These are phyloP conservation scores for Quillaja saponaria DNA, from an alignment of 306 rosid species.

Conservation along the genomic window DNA sequence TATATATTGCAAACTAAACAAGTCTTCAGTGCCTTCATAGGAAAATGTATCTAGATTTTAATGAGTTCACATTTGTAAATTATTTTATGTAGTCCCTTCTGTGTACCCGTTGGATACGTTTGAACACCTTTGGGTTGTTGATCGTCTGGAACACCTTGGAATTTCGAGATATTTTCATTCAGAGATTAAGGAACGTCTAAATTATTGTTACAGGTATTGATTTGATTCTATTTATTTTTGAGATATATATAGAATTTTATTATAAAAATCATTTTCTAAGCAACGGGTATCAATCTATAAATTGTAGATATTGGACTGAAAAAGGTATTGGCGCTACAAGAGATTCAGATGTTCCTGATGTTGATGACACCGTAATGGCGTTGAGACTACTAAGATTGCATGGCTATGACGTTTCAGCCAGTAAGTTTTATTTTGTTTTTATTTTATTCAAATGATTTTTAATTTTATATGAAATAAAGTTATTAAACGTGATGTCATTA, in stretches of 20 bases:
- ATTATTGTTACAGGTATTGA: conserved; percentile 61
- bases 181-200: conserved; percentile 60
- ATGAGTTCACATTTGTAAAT: no score
- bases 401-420: conserved; percentile 62
- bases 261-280: no score
- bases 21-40: no score
- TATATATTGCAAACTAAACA: no score
- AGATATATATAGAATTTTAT: no score
- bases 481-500: conserved; percentile 70
- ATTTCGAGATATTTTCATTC: conserved; percentile 60
- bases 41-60: no score
- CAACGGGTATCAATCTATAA: no score
- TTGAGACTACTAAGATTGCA: conserved; percentile 70
- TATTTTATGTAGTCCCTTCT: no score
- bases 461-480: conserved; percentile 65
- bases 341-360: conserved; percentile 66
- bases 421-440: conserved; percentile 34
- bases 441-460: conserved; percentile 52
- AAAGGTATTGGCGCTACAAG: conserved; percentile 89
- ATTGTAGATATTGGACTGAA: conserved; percentile 70
- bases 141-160: conserved; percentile 83
- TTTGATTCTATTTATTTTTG: no score
- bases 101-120: conserved; percentile 87
- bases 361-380: conserved; percentile 91
- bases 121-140: conserved; percentile 80